phyloP scores from a whole-genome alignment of 2,329 filamentous ascomycete species.

The Sporothrix pseudoabietina region DNA sequence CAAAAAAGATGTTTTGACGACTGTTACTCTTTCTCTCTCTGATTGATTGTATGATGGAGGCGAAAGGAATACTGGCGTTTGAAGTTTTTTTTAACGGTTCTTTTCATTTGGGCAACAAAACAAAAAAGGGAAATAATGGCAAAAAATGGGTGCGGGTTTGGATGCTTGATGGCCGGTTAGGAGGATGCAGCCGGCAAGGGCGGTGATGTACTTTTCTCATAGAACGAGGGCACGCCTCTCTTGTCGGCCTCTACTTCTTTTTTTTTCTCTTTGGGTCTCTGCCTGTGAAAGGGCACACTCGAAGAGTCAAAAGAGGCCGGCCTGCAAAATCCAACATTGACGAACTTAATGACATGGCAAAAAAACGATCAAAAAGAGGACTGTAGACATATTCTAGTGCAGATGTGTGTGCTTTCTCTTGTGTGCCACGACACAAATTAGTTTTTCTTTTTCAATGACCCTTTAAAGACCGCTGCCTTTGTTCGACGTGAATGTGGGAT shows the following conservation, averaged over 20 bases:
- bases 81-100: not conserved
- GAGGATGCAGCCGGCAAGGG: not conserved
- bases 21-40: constrained; percentile 7
- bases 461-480: not conserved
- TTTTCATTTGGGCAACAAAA: constrained; percentile 16
- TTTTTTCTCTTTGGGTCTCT: not conserved
- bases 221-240: constrained; percentile 16
- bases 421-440: not conserved
- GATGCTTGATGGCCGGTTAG: not conserved
- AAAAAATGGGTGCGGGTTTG: constrained; percentile 20
- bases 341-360: constrained; percentile 17
- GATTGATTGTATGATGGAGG: not conserved
- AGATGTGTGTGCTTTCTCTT: constrained; percentile 8
- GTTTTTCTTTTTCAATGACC: not conserved
- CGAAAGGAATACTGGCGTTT: constrained; percentile 12
- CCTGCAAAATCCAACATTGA: constrained; percentile 20
- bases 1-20: not conserved
- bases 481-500: not conserved
- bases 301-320: too few relatives aligned
- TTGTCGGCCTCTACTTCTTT: not conserved
- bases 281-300: not conserved
- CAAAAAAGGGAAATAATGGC: constrained; percentile 14
- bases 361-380: not conserved
- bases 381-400: constrained; percentile 10
- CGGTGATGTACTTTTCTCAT: not conserved